Evolutionary conservation across 345 rosid species (phyloP).

Genomic region (Eucalyptus tenuipes): DNA sequence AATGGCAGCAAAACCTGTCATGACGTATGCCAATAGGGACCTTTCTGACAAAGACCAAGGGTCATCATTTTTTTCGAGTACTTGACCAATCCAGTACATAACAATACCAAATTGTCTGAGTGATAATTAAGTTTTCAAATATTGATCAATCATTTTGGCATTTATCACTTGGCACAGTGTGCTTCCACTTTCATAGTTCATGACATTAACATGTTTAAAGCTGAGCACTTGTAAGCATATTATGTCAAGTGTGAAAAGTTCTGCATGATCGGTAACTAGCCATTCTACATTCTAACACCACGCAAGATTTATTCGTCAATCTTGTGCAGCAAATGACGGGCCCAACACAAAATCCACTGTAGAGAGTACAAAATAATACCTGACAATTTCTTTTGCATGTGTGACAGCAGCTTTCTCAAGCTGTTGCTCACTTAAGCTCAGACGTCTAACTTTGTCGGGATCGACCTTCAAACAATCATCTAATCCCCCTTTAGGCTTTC

Average conservation of each 20-base stretch:
- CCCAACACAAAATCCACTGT: not conserved
- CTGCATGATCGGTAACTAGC: not conserved
- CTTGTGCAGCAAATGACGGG: slow-evolving; percentile 32
- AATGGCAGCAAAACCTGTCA: not conserved
- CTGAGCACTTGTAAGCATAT: not conserved
- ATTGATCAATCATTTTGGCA: not conserved
- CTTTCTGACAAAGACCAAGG: not conserved
- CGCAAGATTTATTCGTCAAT: slow-evolving; percentile 38
- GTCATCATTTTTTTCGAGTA: not conserved
- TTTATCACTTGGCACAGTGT: not conserved
- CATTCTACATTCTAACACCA: not conserved
- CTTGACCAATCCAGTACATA: not conserved
- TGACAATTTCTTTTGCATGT: slow-evolving; percentile 40
- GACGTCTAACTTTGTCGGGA: slow-evolving; percentile 38
- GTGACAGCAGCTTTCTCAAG: slow-evolving; percentile 38
- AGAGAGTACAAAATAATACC: slow-evolving; percentile 19
- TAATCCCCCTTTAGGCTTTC: slow-evolving; percentile 50
- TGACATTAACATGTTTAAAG: not conserved
- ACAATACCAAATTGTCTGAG: not conserved
- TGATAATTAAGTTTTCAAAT: not conserved
- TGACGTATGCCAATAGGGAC: not conserved
- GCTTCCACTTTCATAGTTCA: not conserved
- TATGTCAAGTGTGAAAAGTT: not conserved
- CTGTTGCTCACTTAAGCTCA: slow-evolving; percentile 74
- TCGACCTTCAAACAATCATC: slow-evolving; percentile 29